Evolutionary conservation across 164 flowering plant genomes (phyloP).

Genomic region (Vitis labrusca): DNA sequence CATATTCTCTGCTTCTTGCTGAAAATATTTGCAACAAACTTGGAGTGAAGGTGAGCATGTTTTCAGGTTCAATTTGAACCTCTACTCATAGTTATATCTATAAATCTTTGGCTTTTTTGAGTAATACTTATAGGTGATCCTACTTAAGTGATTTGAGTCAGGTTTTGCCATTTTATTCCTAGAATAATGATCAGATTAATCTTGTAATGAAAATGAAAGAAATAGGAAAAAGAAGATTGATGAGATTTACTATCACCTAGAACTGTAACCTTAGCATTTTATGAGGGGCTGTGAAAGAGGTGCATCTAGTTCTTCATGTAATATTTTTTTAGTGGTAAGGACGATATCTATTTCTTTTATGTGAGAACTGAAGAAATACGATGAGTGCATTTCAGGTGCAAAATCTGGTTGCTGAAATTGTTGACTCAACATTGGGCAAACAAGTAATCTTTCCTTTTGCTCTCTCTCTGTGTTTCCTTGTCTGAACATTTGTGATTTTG

Average conservation of each 20-base stretch:
- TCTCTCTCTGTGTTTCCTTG: neutral
- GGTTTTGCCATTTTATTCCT: too few species aligned
- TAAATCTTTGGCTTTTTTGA: too few species aligned
- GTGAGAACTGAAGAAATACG: neutral
- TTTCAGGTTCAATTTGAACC: neutral
- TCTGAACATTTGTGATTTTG: neutral
- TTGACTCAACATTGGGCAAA: constrained; percentile 93
- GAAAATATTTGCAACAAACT: constrained; percentile 77
- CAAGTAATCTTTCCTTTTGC: constrained; percentile 53
- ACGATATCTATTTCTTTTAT: too few species aligned
- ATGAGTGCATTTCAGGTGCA: constrained; percentile 62
- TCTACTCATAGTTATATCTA: too few species aligned
- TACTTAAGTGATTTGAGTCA: too few species aligned
- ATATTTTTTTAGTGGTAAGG: neutral
- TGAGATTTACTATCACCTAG: too few species aligned
- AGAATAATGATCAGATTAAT: too few species aligned
- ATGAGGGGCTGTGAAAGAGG: neutral
- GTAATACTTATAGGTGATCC: too few species aligned
- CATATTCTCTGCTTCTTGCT: constrained; percentile 87
- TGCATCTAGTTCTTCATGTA: neutral
- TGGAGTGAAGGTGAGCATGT: constrained; percentile 66
- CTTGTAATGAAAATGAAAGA: too few species aligned
- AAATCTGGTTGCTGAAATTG: constrained; percentile 90
- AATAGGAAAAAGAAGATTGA: too few species aligned
- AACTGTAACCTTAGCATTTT: too few species aligned